These are phyloP conservation scores for Rubia balearica DNA, from an alignment of 305 asterid species.

Conservation along the genomic window DNA sequence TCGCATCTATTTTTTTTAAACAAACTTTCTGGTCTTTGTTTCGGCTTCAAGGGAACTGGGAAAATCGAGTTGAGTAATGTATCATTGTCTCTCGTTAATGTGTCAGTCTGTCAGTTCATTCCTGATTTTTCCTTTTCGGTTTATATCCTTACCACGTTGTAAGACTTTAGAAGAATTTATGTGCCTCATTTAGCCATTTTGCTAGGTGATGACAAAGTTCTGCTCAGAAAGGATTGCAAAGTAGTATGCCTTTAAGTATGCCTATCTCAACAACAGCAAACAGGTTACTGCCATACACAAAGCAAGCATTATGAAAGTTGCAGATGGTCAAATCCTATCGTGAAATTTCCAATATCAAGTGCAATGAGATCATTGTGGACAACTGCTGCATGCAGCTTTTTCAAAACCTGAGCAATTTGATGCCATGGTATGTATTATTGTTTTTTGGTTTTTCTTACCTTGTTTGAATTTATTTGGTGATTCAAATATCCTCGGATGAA, in stretches of 20 bases:
- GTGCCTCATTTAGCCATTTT: too few species aligned
- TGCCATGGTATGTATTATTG: conserved; percentile 63
- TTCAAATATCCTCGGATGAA: not conserved
- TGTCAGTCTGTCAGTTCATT: too few species aligned
- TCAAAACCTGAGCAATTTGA: conserved; percentile 98
- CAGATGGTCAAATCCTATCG: conserved; percentile 97
- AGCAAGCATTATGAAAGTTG: too few species aligned
- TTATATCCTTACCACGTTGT: not conserved
- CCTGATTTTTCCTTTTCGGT: not conserved
- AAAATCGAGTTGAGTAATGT: not conserved
- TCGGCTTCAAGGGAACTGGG: not conserved
- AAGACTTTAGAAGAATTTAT: conserved; percentile 3
- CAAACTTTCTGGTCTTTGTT: not conserved
- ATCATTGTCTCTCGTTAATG: too few species aligned
- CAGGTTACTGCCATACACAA: conserved; percentile 95
- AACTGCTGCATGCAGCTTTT: conserved; percentile 98
- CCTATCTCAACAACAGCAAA: conserved; percentile 94
- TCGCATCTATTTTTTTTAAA: not conserved
- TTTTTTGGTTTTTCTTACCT: not conserved
- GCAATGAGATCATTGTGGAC: conserved; percentile 91
- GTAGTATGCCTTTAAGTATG: conserved; percentile 95
- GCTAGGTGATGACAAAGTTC: too few species aligned
- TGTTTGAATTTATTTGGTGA: conserved; percentile 1
- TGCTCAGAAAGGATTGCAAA: conserved; percentile 95
- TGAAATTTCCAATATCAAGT: conserved; percentile 79